A percentile compares a stretch with the other conserved stretches of the same genome.
Conservation (phyloP, 2,329 filamentous ascomycete species). For the Alternaria sp. region DNA sequence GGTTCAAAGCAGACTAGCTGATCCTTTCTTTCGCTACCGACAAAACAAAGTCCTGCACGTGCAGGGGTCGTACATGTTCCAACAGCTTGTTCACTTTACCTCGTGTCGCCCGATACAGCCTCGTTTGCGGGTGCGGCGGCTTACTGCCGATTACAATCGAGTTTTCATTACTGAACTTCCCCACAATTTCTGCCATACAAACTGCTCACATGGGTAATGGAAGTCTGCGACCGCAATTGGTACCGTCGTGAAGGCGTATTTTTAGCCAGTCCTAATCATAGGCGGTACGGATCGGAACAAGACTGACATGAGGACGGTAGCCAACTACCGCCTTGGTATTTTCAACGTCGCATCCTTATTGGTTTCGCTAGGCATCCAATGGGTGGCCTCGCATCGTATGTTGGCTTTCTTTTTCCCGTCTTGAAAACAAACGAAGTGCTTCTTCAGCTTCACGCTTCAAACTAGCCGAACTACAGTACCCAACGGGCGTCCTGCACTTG, state of each 20-base stretch:
- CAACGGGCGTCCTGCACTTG: background rate
- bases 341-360: background rate
- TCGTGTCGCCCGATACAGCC: constrained; percentile 7
- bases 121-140: background rate
- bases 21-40: constrained; percentile 9
- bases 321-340: constrained; percentile 8
- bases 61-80: constrained; percentile 2
- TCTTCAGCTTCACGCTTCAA: background rate
- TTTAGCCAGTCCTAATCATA: background rate
- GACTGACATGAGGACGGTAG: background rate
- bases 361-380: background rate
- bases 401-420: background rate
- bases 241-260: background rate
- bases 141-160: background rate
- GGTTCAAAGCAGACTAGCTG: background rate
- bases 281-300: constrained; percentile 16
- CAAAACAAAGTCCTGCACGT: background rate
- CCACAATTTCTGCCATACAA: background rate
- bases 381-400: constrained; percentile 3
- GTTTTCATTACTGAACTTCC: background rate
- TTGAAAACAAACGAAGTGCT: background rate
- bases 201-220: background rate
- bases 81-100: constrained; percentile 5
- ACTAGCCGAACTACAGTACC: background rate
- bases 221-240: background rate